Percentiles rank a stretch among this genome's conserved stretches.
phyloP scores from a whole-genome alignment of 139 green algal genomes.

The Zygnema circumcarinatum region DNA sequence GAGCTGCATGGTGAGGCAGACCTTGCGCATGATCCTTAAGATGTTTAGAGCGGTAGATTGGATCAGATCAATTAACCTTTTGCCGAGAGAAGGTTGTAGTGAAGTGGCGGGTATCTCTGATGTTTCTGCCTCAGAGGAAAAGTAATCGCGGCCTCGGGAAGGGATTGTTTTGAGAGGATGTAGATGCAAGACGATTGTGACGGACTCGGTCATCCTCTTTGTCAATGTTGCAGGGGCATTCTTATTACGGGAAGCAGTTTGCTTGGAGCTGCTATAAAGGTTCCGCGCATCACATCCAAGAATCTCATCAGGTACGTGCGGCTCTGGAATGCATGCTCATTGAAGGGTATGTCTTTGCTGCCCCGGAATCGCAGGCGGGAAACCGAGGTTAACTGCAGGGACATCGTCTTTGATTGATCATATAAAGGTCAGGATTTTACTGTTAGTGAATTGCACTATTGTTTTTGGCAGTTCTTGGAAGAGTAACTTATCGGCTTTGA shows the following conservation, averaged over 20 bases:
- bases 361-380: too few species aligned
- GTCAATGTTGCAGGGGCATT: constrained; percentile 99
- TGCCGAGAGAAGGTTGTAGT: not conserved
- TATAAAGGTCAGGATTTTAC: too few species aligned
- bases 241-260: constrained; percentile 97
- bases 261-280: constrained; percentile 90
- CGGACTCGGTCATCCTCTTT: too few species aligned
- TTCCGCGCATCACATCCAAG: constrained; percentile 96
- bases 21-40: constrained; percentile 37
- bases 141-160: too few species aligned
- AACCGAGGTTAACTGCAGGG: too few species aligned
- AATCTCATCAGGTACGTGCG: constrained; percentile 90
- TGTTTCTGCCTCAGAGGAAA: not conserved
- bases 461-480: too few species aligned
- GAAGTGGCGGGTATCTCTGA: not conserved
- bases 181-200: too few species aligned
- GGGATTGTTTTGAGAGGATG: too few species aligned
- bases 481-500: too few species aligned
- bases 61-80: not conserved
- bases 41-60: not conserved
- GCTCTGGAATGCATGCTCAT: not conserved
- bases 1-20: constrained; percentile 86
- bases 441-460: too few species aligned
- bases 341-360: constrained; percentile 2
- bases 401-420: too few species aligned